Evolutionary conservation across 2,329 filamentous ascomycete genomes (phyloP), one percentile per base, ranked within the genome.

Genomic region (Gaeumannomyces sp.): DNA sequence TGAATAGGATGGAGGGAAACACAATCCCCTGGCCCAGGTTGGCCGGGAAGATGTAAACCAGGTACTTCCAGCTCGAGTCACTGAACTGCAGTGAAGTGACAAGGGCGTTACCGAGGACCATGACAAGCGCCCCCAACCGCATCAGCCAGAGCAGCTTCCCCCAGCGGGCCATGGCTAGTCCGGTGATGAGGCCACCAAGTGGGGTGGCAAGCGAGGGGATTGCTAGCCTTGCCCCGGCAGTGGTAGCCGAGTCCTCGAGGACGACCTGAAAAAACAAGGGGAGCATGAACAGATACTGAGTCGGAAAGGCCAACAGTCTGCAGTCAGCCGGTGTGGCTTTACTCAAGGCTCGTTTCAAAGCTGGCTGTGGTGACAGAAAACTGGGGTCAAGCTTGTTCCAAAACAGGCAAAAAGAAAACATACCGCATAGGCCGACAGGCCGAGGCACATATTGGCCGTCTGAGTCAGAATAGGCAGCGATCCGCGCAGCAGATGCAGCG

Each of bases 181-280:
- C 86, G 0, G 85, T 80, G 8, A 82, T 73, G 1, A 88, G 75
- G 8, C 84, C 85, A 0, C 85, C 84, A 62, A 83, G 71, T 2
- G 85, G 85, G 0, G 82, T 82, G 0, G 83, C 85, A 13, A 90
- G 71, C 0, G 86, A 88, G 1, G 88, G 85, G 1, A 87, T 82
- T 0, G 86, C 82, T 8, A 91, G 82, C 1, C 88, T 83, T 7
- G 86, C 81, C 0, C 89, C 88, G 0, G 89, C 88, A 19, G 80
- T 79, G 0, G 87, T 86, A 0, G 89, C 84, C 0, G 85, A 85
- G 66, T 90, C 87, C 2, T 85, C 75, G 3, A 89, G 80, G 8
- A 90, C 85, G 0, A 85, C 85, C 69, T 90, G 87, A 71, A 90
- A 91, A 76, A 89, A 91, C 6, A 91, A 76, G 0, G 89, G 89